Evolutionary conservation across 1,284 basidiomycete genomes (phyloP).

Genomic region (Takashimella koratensis): DNA sequence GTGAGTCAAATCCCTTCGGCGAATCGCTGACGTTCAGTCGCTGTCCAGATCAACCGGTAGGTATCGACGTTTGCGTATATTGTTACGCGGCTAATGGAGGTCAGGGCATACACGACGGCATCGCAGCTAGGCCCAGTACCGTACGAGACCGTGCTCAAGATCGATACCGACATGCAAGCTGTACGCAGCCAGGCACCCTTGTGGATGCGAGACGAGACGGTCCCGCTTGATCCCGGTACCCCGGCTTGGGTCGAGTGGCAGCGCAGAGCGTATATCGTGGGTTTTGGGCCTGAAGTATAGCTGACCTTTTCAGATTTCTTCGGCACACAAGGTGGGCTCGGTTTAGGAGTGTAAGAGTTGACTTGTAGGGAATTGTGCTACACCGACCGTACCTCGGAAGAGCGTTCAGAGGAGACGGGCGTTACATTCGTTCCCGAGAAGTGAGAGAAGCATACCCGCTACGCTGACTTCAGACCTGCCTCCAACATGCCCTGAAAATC

Average conservation of each 20-base stretch:
- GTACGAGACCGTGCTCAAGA: conserved; percentile 7
- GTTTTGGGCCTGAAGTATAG: background rate
- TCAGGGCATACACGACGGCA: conserved; percentile 7
- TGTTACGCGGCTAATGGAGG: too few species aligned
- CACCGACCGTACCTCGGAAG: conserved; percentile 20
- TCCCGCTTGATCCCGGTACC: conserved; percentile 3
- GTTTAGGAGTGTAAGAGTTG: background rate
- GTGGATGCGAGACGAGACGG: conserved; percentile 15
- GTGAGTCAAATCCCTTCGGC: conserved; percentile 1
- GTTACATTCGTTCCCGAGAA: conserved; percentile 12
- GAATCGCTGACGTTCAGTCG: background rate
- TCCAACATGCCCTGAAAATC: conserved; percentile 6
- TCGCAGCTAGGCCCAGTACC: conserved; percentile 6
- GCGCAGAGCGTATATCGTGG: conserved; percentile 10
- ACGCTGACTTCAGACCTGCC: conserved; percentile 4
- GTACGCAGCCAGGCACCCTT: conserved; percentile 9
- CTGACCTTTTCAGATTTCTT: conserved; percentile 5
- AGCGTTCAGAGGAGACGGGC: conserved; percentile 15
- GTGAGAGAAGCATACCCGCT: background rate
- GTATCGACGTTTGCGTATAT: background rate
- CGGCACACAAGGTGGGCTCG: conserved; percentile 12
- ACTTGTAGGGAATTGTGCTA: conserved; percentile 13
- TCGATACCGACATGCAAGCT: conserved; percentile 8
- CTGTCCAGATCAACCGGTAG: background rate
- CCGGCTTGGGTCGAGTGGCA: conserved; percentile 24